Conservation (phyloP, 345 rosid genomes). For the Arabis hirsuta region DNA sequence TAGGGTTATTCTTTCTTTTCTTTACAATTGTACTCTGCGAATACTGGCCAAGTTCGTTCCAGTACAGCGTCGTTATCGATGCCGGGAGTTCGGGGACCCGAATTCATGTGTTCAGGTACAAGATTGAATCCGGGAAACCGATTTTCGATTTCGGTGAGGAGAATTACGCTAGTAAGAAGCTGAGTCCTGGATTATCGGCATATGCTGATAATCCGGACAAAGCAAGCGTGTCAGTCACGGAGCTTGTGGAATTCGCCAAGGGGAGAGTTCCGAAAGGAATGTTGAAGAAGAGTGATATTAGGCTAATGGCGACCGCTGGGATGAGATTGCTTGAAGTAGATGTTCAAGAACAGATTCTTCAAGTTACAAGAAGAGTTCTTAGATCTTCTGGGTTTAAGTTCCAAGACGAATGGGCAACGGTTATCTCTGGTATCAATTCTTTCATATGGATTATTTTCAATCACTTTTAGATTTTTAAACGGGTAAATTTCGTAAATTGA, state of each 20-base stretch:
- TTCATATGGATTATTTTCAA: not conserved
- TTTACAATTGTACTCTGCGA: conserved; percentile 32
- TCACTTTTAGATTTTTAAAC: too few relatives aligned
- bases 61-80: conserved; percentile 59
- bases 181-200: conserved; percentile 80
- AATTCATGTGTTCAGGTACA: conserved; percentile 59
- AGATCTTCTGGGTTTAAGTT: conserved; percentile 71
- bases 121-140: conserved; percentile 33
- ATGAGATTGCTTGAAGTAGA: conserved; percentile 66
- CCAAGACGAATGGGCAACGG: conserved; percentile 71
- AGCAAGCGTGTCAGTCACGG: conserved; percentile 60
- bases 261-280: conserved; percentile 54
- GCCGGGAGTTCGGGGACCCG: conserved; percentile 86
- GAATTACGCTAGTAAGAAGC: conserved; percentile 54
- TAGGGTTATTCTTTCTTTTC: conserved; percentile 39
- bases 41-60: not conserved
- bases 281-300: conserved; percentile 75
- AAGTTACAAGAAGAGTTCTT: conserved; percentile 57
- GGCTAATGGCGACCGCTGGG: conserved; percentile 97
- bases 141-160: conserved; percentile 55
- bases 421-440: conserved; percentile 63
- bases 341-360: conserved; percentile 63
- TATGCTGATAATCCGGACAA: conserved; percentile 57
- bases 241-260: conserved; percentile 70
- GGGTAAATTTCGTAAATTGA: too few relatives aligned